These are phyloP conservation scores for Psilocybe azurescens DNA, from an alignment of 768 basidiomycete genomes.

Conservation along the genomic window DNA sequence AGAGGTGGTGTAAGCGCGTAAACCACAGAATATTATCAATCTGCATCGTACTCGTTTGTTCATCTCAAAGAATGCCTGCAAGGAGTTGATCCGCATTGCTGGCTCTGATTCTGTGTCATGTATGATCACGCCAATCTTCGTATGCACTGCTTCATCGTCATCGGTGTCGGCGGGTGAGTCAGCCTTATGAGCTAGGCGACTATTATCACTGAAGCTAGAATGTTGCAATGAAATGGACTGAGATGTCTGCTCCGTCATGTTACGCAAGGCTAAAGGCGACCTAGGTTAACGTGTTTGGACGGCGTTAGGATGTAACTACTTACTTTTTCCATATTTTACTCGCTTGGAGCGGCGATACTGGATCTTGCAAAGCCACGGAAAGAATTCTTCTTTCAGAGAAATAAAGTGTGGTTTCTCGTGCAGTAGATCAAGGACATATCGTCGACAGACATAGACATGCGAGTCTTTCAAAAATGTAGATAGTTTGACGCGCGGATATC, in stretches of 20 bases:
- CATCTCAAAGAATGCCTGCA: conserved; percentile 78
- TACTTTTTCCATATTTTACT: conserved; percentile 64
- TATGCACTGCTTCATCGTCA: conserved; percentile 33
- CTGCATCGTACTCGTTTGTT: conserved; percentile 70
- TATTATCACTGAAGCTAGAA: conserved; percentile 50
- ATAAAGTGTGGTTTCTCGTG: conserved; percentile 73
- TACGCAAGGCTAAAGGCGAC: conserved; percentile 43
- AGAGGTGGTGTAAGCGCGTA: neutral
- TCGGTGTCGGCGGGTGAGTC: conserved; percentile 48
- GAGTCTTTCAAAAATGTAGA: conserved; percentile 79
- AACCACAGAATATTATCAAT: neutral
- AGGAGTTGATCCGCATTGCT: conserved; percentile 76
- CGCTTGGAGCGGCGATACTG: conserved; percentile 72
- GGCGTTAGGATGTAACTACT: conserved; percentile 17
- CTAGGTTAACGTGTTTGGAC: conserved; percentile 9
- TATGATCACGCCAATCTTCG: conserved; percentile 67
- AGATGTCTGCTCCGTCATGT: conserved; percentile 46
- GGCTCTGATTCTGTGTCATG: conserved; percentile 59
- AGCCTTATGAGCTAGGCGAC: neutral
- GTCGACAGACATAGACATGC: conserved; percentile 89
- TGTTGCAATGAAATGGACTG: conserved; percentile 62
- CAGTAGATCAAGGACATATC: conserved; percentile 73
- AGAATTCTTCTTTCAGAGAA: conserved; percentile 87
- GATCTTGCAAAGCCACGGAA: conserved; percentile 91
- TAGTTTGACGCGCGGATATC: conserved; percentile 74